Base-by-base conservation (phyloP, 352 stramenopile species). In the Paralagenidium karlingii region DNA sequence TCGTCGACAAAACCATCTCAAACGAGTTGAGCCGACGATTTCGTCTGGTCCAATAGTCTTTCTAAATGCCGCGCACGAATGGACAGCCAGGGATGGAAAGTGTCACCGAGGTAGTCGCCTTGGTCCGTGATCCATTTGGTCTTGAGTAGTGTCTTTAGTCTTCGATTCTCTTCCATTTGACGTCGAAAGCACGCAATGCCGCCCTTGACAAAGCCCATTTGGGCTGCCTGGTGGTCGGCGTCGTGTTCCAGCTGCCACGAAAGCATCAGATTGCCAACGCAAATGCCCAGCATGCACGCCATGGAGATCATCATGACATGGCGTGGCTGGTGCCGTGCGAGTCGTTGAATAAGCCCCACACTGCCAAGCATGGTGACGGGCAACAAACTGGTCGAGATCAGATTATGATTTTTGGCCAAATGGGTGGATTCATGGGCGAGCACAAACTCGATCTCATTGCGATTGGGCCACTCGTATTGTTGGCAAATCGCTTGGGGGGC, bases 61-160 rank as follows among this genome's bases (percentile, higher is more conserved):
- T n/a, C n/a, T 7, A 90, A 51, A 34, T 81, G 68, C 28, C 70
- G 57, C 28, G 87, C 79, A 9, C 77, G 77, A 12, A 60, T 78
- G 6, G 77, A 87, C 11, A 90, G 51, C 27, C 84, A 53, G 29
- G 77, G 77, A 36, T 90, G 77, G 2, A 66, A 68, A 8, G 66
- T 82, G 45, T 90, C 77, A 18, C 70, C 77, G 15, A 90, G 47
- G 53, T 90, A 90, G 52, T 90, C 85, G 40, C 77, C 77, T 22
- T 65, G 50, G 36, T 82, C 53, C 12, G 67, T 84, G 59, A 90
- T 90, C 57, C 83, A 58, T n/a, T 47, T 53, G 16, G 70, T 74
- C 24, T 79, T 60, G 39, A 78, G 48, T 11, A 68, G 44, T 24
- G 57, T 61, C 11, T 70, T 67, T 49, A 87, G 46, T 40, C 80